These are phyloP conservation scores for Globisporangium canariense DNA, from an alignment of 352 stramenopile genomes.

Conservation along the genomic window DNA sequence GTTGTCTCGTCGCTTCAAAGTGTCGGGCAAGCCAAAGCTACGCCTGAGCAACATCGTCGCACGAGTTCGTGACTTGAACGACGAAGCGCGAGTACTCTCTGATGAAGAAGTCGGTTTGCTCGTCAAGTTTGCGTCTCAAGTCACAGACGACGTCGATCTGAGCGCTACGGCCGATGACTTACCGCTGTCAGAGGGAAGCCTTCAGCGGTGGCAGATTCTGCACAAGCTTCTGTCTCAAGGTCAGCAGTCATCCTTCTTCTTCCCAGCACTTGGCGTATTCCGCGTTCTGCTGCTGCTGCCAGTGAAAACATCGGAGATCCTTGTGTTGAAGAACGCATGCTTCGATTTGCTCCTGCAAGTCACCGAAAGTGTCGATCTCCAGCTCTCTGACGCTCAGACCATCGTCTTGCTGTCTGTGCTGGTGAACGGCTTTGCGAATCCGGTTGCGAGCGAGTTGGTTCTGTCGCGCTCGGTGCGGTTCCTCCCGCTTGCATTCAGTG, in stretches of 20 bases:
- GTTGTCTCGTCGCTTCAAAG: slow-evolving; percentile 48
- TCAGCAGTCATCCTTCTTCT: slow-evolving; percentile 37
- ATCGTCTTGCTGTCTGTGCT: slow-evolving; percentile 57
- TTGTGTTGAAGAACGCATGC: slow-evolving; percentile 36
- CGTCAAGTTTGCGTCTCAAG: slow-evolving; percentile 21
- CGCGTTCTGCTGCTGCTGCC: slow-evolving; percentile 57
- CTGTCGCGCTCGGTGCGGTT: slow-evolving; percentile 42
- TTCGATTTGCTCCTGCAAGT: slow-evolving; percentile 47
- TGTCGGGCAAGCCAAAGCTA: slow-evolving; percentile 47
- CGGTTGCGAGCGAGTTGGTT: slow-evolving; percentile 46
- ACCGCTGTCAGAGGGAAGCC: background rate
- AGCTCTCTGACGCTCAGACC: slow-evolving; percentile 40
- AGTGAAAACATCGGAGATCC: slow-evolving; percentile 17
- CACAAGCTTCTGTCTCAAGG: slow-evolving; percentile 38
- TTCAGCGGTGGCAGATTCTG: slow-evolving; percentile 43
- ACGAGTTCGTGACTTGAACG: slow-evolving; percentile 40
- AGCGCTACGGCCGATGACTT: slow-evolving; percentile 6
- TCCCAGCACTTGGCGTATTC: slow-evolving; percentile 52
- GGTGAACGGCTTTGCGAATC: slow-evolving; percentile 62
- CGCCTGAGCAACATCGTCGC: slow-evolving; percentile 46
- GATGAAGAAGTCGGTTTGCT: slow-evolving; percentile 31
- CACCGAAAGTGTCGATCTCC: slow-evolving; percentile 27
- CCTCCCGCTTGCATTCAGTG: slow-evolving; percentile 65
- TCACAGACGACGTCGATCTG: slow-evolving; percentile 15
- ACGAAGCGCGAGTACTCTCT: slow-evolving; percentile 18